A percentile compares a stretch with the other conserved stretches of the same genome.
Conservation (phyloP, 2,329 filamentous ascomycete species). For the Venturia nashicola region DNA sequence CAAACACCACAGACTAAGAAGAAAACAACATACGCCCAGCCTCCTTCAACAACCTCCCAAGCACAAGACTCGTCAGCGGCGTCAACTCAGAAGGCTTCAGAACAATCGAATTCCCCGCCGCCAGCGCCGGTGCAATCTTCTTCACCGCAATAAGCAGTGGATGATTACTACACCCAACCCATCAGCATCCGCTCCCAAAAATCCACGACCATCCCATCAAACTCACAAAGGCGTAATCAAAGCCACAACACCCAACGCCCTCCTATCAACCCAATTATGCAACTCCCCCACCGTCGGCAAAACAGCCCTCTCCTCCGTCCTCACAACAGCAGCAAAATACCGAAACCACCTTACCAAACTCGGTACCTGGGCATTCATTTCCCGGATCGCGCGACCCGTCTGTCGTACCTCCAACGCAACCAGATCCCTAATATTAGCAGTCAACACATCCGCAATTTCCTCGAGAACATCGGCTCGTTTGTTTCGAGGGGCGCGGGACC, state of each 20-base stretch:
- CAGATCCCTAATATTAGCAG: constrained; percentile 48
- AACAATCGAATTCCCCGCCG: constrained; percentile 46
- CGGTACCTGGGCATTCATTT: constrained; percentile 58
- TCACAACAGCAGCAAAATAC: constrained; percentile 57
- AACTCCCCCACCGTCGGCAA: constrained; percentile 55
- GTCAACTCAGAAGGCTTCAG: constrained; percentile 47
- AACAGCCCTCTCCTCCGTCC: constrained; percentile 72
- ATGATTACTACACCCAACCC: constrained; percentile 49
- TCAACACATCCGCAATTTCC: constrained; percentile 58
- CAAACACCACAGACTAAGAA: background rate
- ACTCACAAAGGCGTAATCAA: constrained; percentile 55
- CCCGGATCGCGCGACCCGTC: constrained; percentile 53
- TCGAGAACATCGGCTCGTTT: constrained; percentile 53
- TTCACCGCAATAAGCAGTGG: constrained; percentile 65
- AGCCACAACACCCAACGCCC: constrained; percentile 67
- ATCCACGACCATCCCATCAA: no score
- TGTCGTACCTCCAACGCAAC: constrained; percentile 66
- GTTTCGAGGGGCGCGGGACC: constrained; percentile 55
- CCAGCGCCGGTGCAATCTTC: constrained; percentile 62
- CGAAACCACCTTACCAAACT: constrained; percentile 50
- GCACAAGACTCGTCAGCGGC: constrained; percentile 42
- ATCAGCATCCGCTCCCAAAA: background rate
- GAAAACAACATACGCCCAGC: constrained; percentile 41
- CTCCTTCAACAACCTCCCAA: constrained; percentile 55
- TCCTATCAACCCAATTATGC: constrained; percentile 58